Evolutionary conservation across 805 yeast genomes (phyloP).

Genomic region (Saccharomycopsis sp.): DNA sequence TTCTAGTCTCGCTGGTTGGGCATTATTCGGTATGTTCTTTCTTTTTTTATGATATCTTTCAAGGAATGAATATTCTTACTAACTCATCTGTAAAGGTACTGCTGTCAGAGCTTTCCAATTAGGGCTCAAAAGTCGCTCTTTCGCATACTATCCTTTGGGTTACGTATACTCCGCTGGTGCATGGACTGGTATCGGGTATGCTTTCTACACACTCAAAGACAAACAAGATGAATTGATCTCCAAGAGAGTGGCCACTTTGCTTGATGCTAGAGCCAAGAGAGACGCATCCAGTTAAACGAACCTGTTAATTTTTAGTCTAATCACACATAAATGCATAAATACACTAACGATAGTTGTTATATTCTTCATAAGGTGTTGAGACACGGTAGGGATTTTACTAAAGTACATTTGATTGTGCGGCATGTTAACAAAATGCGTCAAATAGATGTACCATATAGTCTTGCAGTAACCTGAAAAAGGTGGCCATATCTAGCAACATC

Average conservation of each 20-base stretch:
- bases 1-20: conserved; percentile 25
- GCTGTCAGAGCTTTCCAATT: conserved; percentile 39
- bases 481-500: no score
- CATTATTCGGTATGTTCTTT: conserved; percentile 24
- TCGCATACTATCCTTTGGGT: conserved; percentile 33
- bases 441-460: no score
- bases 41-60: neutral
- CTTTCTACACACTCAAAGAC: conserved; percentile 33
- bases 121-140: conserved; percentile 37
- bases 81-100: conserved; percentile 27
- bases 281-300: conserved; percentile 12
- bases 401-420: no score
- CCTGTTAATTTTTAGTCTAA: neutral
- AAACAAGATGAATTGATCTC: conserved; percentile 34
- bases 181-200: conserved; percentile 38
- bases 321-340: neutral
- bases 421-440: no score
- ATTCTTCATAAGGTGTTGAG: no score
- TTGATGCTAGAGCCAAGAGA: conserved; percentile 32
- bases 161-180: conserved; percentile 38
- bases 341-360: neutral
- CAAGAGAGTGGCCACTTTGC: conserved; percentile 31
- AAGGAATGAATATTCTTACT: neutral
- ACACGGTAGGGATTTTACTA: no score
- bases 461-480: no score